These are phyloP conservation scores for Phlebopus sp. DNA, from an alignment of 1,284 basidiomycete species.

Conservation along the genomic window DNA sequence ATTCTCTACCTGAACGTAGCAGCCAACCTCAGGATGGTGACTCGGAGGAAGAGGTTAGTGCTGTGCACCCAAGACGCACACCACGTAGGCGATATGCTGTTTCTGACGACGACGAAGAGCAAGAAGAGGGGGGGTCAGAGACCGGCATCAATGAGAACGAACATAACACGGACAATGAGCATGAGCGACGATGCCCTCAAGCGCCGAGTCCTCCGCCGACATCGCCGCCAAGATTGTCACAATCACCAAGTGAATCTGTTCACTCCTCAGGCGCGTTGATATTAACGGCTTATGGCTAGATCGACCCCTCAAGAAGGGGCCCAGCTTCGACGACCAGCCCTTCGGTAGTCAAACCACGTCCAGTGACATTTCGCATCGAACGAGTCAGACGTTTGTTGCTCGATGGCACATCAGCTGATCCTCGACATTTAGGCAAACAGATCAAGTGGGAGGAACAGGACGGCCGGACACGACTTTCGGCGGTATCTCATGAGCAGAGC, in stretches of 20 bases:
- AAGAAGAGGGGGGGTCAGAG: not conserved
- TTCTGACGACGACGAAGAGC: slow-evolving; percentile 12
- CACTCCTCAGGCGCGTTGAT: not conserved
- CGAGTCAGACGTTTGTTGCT: slow-evolving; percentile 9
- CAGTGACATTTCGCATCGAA: not conserved
- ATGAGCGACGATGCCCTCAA: not conserved
- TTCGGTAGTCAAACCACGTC: not conserved
- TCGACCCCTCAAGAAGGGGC: slow-evolving; percentile 7
- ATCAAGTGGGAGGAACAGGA: slow-evolving; percentile 20
- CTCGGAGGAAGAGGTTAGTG: slow-evolving; percentile 7
- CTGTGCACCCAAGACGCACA: not conserved
- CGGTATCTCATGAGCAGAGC: not conserved
- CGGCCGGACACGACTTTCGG: not conserved
- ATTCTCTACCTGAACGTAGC: not conserved
- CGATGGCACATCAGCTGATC: not conserved
- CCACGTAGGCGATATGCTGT: slow-evolving; percentile 8
- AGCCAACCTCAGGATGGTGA: not conserved
- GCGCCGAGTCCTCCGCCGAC: slow-evolving; percentile 1
- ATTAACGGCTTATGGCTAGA: not conserved
- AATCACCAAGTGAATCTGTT: slow-evolving; percentile 4
- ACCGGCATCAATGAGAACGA: not conserved
- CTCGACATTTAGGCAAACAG: slow-evolving; percentile 10
- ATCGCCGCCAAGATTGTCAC: not conserved
- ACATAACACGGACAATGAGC: not conserved
- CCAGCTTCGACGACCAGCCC: not conserved